Evolutionary conservation across 1,139 yeast species (phyloP).

Genomic region (Protomyces lactucae-debilis): DNA sequence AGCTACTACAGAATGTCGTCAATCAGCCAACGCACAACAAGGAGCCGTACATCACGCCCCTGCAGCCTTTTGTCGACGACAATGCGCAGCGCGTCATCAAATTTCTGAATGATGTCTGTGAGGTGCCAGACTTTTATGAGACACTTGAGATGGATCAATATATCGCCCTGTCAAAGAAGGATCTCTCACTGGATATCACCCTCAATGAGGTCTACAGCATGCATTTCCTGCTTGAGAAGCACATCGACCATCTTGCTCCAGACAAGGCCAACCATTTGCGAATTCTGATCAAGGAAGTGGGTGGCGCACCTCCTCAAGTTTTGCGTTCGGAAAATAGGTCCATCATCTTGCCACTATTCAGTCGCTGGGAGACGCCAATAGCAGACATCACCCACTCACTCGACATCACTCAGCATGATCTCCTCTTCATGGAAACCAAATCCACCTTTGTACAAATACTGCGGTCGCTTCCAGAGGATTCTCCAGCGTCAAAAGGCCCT

Average conservation of each 20-base stretch:
- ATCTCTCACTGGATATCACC: constrained; percentile 40
- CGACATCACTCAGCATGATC: constrained; percentile 41
- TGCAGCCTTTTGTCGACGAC: constrained; percentile 39
- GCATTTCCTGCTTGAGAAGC: constrained; percentile 41
- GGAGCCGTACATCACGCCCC: constrained; percentile 41
- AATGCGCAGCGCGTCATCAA: constrained; percentile 39
- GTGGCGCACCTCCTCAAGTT: constrained; percentile 39
- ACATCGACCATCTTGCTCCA: constrained; percentile 32
- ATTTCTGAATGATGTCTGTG: constrained; percentile 42
- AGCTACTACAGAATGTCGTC: constrained; percentile 80
- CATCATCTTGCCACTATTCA: constrained; percentile 40
- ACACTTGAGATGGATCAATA: constrained; percentile 45
- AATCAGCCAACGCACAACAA: constrained; percentile 49
- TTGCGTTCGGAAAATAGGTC: constrained; percentile 40
- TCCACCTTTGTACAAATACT: constrained; percentile 42
- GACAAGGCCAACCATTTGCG: constrained; percentile 36
- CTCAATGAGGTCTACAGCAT: constrained; percentile 42
- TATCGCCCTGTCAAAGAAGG: constrained; percentile 42
- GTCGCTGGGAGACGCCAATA: constrained; percentile 43
- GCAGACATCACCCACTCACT: constrained; percentile 37
- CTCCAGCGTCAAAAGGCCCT: constrained; percentile 37
- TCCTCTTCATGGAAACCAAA: constrained; percentile 42
- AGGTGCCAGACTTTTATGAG: constrained; percentile 45
- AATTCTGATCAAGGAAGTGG: constrained; percentile 39
- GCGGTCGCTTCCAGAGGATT: constrained; percentile 40